Evolutionary conservation across 768 basidiomycete species (phyloP).

Genomic region (Sarcomyxa edulis): DNA sequence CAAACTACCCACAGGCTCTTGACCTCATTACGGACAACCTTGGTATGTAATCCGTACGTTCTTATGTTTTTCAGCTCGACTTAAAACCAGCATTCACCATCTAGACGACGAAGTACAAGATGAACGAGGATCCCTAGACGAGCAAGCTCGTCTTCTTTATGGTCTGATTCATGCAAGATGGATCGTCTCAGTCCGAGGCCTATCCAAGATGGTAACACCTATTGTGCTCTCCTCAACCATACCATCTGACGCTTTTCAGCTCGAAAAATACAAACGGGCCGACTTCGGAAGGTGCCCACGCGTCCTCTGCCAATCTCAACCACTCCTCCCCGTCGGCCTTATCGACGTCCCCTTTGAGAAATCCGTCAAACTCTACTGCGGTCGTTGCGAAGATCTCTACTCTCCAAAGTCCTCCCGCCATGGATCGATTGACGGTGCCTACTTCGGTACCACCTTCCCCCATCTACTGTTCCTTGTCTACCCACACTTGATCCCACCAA

Average conservation of each 20-base stretch:
- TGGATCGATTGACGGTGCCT: slow-evolving; percentile 96
- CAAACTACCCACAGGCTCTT: slow-evolving; percentile 90
- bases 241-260: slow-evolving; percentile 30
- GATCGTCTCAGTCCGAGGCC: slow-evolving; percentile 91
- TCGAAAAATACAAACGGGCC: slow-evolving; percentile 97
- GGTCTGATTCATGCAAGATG: slow-evolving; percentile 96
- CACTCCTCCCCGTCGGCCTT: slow-evolving; percentile 93
- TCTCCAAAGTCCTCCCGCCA: slow-evolving; percentile 96
- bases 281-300: slow-evolving; percentile 99
- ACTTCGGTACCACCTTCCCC: slow-evolving; percentile 97
- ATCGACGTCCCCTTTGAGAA: slow-evolving; percentile 98
- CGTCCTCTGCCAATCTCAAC: slow-evolving; percentile 90
- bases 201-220: slow-evolving; percentile 86
- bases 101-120: slow-evolving; percentile 93
- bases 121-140: slow-evolving; percentile 88
- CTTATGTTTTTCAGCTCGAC: neutral
- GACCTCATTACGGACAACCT: slow-evolving; percentile 96
- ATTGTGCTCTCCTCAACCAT: neutral
- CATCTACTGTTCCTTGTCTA: slow-evolving; percentile 97
- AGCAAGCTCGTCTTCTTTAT: slow-evolving; percentile 89
- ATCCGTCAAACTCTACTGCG: slow-evolving; percentile 98
- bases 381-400: slow-evolving; percentile 97
- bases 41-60: slow-evolving; percentile 45
- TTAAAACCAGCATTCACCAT: neutral
- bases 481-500: slow-evolving; percentile 86